A percentile compares a stretch with the other conserved stretches of the same genome.
Evolutionary conservation across 2,329 filamentous ascomycete genomes (phyloP).

Genomic region (Penicillium sp.): DNA sequence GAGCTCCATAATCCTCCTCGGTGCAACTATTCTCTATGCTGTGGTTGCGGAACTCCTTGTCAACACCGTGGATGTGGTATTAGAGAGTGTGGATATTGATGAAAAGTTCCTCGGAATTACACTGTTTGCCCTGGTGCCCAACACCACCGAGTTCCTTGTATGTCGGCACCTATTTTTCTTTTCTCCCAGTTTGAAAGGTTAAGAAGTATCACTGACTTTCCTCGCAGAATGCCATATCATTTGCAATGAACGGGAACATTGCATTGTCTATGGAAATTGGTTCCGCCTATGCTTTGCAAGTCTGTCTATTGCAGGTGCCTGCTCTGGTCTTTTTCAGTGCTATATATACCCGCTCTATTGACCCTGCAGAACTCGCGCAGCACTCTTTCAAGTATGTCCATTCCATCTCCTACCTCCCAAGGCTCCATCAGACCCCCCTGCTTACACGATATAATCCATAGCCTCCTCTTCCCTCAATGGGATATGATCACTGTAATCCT

Average conservation of each 20-base stretch:
- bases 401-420: not conserved
- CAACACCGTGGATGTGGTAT: slow-evolving; percentile 93
- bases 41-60: slow-evolving; percentile 96
- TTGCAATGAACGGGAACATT: slow-evolving; percentile 99
- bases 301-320: slow-evolving; percentile 91
- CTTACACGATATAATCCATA: slow-evolving; percentile 30
- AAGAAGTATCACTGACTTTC: slow-evolving; percentile 3
- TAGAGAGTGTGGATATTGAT: slow-evolving; percentile 86
- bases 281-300: slow-evolving; percentile 92
- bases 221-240: slow-evolving; percentile 89
- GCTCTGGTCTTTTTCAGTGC: slow-evolving; percentile 90
- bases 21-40: slow-evolving; percentile 89
- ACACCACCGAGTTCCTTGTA: slow-evolving; percentile 96
- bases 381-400: slow-evolving; percentile 54
- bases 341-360: slow-evolving; percentile 61
- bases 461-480: slow-evolving; percentile 95
- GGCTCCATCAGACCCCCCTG: not conserved
- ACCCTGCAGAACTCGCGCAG: slow-evolving; percentile 52
- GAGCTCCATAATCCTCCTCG: slow-evolving; percentile 83
- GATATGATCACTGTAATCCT: slow-evolving; percentile 97
- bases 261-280: slow-evolving; percentile 98
- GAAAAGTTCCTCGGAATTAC: slow-evolving; percentile 98
- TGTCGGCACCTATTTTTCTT: slow-evolving; percentile 35
- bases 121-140: slow-evolving; percentile 92
- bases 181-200: not conserved